A percentile compares a stretch with the other conserved stretches of the same genome.
Conservation (phyloP, 176 grass and related monocot genomes). For the Carex scoparia region DNA sequence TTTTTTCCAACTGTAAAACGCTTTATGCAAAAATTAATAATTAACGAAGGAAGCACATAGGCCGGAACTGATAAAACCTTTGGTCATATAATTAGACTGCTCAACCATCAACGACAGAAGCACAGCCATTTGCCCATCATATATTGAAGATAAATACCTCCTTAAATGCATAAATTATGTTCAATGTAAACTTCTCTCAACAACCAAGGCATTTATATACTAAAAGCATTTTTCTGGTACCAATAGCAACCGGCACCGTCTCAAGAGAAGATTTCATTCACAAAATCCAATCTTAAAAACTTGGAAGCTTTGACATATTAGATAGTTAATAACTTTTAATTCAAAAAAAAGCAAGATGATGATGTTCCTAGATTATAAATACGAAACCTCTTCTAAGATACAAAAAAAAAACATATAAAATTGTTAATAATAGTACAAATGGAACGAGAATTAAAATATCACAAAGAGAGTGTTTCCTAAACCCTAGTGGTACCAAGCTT, state of each 20-base stretch:
- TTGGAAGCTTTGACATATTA: neutral
- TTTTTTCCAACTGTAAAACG: neutral
- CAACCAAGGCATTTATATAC: neutral
- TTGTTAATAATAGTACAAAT: slow-evolving; percentile 11
- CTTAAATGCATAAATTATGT: neutral
- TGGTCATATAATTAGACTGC: neutral
- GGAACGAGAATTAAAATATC: neutral
- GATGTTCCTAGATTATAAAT: slow-evolving; percentile 10
- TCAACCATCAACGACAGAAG: neutral
- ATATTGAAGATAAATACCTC: neutral
- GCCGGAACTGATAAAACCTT: neutral
- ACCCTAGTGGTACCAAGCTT: slow-evolving; percentile 68
- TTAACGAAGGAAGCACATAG: neutral
- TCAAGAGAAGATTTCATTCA: neutral
- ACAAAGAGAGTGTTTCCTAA: slow-evolving; percentile 26
- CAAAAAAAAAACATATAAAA: neutral
- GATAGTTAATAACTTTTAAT: neutral
- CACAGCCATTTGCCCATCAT: neutral
- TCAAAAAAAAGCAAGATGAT: neutral
- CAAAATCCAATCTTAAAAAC: neutral
- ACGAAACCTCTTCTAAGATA: neutral
- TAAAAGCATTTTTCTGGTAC: neutral
- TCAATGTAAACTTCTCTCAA: too few species aligned
- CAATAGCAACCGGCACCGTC: neutral
- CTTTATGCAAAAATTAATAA: neutral